A percentile compares a stretch with the other conserved stretches of the same genome.
Evolutionary conservation across 768 basidiomycete species (phyloP).

Genomic region (Naematelia aurantialba): DNA sequence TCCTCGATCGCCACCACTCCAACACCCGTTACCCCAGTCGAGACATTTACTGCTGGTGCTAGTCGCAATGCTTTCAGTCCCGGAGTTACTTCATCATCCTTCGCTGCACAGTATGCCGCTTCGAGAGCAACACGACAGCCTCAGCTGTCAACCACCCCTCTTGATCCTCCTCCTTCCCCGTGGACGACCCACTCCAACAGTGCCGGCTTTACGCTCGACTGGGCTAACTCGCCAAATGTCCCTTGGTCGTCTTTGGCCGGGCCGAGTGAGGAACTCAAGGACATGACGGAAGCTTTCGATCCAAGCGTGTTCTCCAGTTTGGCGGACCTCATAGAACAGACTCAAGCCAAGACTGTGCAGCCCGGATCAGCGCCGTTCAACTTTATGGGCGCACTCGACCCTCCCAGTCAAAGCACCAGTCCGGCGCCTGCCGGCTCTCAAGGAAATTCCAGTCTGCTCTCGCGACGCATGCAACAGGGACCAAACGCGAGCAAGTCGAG

Average conservation of each 20-base stretch:
- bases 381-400: conserved; percentile 1
- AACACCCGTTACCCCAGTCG: conserved; percentile 29
- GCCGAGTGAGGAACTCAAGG: not conserved
- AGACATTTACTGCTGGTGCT: conserved; percentile 2
- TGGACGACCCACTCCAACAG: conserved; percentile 20
- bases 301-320: conserved; percentile 28
- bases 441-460: conserved; percentile 18
- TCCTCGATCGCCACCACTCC: conserved; percentile 33
- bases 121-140: conserved; percentile 1
- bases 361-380: conserved; percentile 6
- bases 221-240: conserved; percentile 6
- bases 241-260: not conserved
- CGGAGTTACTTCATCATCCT: conserved; percentile 11
- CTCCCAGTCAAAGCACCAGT: conserved; percentile 9
- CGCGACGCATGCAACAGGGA: conserved; percentile 29
- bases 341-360: conserved; percentile 13
- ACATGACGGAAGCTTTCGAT: conserved; percentile 12
- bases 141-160: conserved; percentile 22
- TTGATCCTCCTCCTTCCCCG: conserved; percentile 33
- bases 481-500: conserved; percentile 2
- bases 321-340: conserved; percentile 32
- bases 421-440: conserved; percentile 5
- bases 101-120: conserved; percentile 1
- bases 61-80: conserved; percentile 15
- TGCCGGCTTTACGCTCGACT: conserved; percentile 12